Conservation (phyloP, 257 asterid genomes). For the Ilex asprella region DNA sequence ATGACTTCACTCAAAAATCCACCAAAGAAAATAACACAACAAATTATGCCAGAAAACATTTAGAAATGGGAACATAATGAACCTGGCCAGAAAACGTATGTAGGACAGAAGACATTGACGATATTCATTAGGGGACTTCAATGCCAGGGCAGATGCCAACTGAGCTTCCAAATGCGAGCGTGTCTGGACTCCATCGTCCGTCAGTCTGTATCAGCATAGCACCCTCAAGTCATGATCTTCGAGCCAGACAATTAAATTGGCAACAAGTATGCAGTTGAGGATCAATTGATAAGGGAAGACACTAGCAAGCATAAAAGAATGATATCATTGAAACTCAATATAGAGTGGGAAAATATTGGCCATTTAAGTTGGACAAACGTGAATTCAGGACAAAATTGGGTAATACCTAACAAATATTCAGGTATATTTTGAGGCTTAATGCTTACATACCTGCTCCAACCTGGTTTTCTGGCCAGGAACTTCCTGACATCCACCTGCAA, state of each 20-base stretch:
- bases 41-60: not conserved
- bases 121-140: conserved; percentile 85
- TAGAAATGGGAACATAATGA: conserved; percentile 17
- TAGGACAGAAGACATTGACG: conserved; percentile 86
- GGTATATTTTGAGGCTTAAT: conserved; percentile 1
- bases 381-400: not conserved
- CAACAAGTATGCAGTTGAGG: not conserved
- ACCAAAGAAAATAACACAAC: not conserved
- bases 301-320: not conserved
- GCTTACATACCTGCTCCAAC: conserved; percentile 78
- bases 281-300: conserved; percentile 4
- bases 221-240: conserved; percentile 13
- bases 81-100: conserved; percentile 86
- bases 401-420: not conserved
- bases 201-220: conserved; percentile 53
- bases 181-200: conserved; percentile 92
- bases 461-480: conserved; percentile 84
- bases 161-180: conserved; percentile 98
- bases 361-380: not conserved
- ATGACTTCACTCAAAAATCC: too few species aligned
- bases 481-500: conserved; percentile 92
- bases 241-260: not conserved
- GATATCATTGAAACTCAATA: not conserved
- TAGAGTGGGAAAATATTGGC: not conserved
- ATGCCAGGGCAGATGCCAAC: conserved; percentile 83